phyloP scores from a whole-genome alignment of 805 yeast genomes.

The Henningerozyma blattae region DNA sequence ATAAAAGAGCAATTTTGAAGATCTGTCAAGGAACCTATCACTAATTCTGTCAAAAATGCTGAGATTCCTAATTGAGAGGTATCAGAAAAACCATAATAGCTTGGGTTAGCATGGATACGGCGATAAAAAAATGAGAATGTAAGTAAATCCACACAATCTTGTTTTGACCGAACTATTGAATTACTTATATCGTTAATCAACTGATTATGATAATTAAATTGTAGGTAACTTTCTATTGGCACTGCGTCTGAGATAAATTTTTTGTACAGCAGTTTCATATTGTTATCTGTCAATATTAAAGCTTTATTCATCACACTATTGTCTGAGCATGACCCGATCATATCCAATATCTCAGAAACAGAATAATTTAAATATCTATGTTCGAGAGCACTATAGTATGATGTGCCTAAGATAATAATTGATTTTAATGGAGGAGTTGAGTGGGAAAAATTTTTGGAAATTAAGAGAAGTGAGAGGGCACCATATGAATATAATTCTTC shows the following conservation, averaged over 20 bases:
- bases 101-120: constrained; percentile 71
- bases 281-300: constrained; percentile 42
- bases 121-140: constrained; percentile 76
- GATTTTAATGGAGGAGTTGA: constrained; percentile 39
- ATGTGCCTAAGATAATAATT: constrained; percentile 62
- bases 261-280: constrained; percentile 50
- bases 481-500: constrained; percentile 40
- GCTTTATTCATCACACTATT: constrained; percentile 26
- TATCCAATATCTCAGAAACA: constrained; percentile 49
- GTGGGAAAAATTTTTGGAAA: constrained; percentile 43
- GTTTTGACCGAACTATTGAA: constrained; percentile 50
- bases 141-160: constrained; percentile 85
- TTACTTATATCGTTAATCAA: constrained; percentile 66
- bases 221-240: constrained; percentile 74
- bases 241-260: constrained; percentile 62
- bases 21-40: constrained; percentile 60
- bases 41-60: constrained; percentile 70
- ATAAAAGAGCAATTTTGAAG: constrained; percentile 49
- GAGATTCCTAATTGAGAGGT: constrained; percentile 58
- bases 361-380: constrained; percentile 61
- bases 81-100: constrained; percentile 72
- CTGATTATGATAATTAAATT: constrained; percentile 47
- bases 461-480: constrained; percentile 44
- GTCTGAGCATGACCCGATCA: constrained; percentile 37
- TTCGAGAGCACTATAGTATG: constrained; percentile 58